Base-by-base conservation (phyloP, 805 yeast species). In the Ogataea paraovalis region DNA sequence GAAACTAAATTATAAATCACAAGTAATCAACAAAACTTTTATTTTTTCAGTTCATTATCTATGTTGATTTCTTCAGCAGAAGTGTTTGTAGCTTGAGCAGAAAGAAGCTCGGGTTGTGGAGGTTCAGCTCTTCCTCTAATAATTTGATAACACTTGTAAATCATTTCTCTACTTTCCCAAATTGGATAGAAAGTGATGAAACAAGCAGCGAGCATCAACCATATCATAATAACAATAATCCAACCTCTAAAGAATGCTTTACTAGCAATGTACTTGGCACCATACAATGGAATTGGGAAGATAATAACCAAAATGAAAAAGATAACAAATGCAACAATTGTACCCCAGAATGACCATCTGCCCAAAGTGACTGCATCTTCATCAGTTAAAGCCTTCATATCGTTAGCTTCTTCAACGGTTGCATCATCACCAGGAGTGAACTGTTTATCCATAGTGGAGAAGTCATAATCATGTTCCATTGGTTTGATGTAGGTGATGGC, bases 341-440 rank as follows among this genome's bases (percentile, higher is more conserved):
- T 43, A 32, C 67, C 59, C 46, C 54, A 48, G 48, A 48, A 51
- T 16, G 66, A 58, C 40, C 60, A 61, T 22, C 52, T 52, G 42
- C 49, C 54, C 34, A 68, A 54, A 37, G 56, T 49, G 19, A 44
- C 53, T 20, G 46, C 45, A 6, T 39, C 34, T 43, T 54, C 54
- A 22, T 54, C 56, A 27, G 48, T 52, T 8, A 46, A 48, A 9
- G 41, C 19, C 25, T 56, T 55, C 62, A 65, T 65, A 14, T 53
- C 61, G 30, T 56, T 50, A 10, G 58, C 57, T 45, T 66, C 70
- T 42, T 61, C 55, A 8, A 47, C 58, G 27, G 67, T 65, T 30
- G 68, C 69, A 48, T 67, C 72, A 46, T 67, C 71, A 20, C 67
- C 71, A 38, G 52, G 60, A 22, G 52, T 41, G 46, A 63, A 64